phyloP scores from a whole-genome alignment of 2,329 filamentous ascomycete genomes.

The Fusarium sp. region DNA sequence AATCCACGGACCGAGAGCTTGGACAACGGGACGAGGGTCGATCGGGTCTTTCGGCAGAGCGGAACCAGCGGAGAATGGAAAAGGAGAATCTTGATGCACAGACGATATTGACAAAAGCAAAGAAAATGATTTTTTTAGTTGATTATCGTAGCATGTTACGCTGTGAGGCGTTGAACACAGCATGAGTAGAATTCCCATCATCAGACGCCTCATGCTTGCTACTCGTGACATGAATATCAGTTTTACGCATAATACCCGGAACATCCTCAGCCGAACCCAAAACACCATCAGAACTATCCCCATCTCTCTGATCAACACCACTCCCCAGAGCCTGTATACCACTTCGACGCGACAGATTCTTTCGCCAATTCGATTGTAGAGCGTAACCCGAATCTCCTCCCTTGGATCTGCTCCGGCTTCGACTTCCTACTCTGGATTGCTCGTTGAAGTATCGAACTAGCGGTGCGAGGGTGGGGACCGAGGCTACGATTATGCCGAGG shows the following conservation, averaged over 20 bases:
- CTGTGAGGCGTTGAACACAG: neutral
- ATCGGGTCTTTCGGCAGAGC: neutral
- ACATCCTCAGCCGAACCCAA: neutral
- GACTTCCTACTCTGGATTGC: constrained; percentile 39
- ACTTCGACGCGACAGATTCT: constrained; percentile 26
- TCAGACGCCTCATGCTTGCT: neutral
- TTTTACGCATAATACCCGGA: constrained; percentile 28
- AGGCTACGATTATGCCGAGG: constrained; percentile 57
- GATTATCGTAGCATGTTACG: neutral
- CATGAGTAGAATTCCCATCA: neutral
- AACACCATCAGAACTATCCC: constrained; percentile 31
- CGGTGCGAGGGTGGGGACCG: constrained; percentile 58
- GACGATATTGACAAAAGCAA: neutral
- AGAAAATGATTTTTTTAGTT: neutral
- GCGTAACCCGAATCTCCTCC: constrained; percentile 40
- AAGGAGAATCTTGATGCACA: neutral
- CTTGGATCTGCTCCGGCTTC: constrained; percentile 23
- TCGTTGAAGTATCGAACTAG: constrained; percentile 53
- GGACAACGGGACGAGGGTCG: neutral
- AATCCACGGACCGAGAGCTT: neutral
- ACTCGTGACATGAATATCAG: constrained; percentile 20
- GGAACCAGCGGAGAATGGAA: neutral
- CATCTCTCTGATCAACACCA: constrained; percentile 15
- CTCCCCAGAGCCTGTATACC: constrained; percentile 39
- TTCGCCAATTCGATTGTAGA: constrained; percentile 44